phyloP scores from a whole-genome alignment of 352 stramenopile species.

The Globisporangium solare region DNA sequence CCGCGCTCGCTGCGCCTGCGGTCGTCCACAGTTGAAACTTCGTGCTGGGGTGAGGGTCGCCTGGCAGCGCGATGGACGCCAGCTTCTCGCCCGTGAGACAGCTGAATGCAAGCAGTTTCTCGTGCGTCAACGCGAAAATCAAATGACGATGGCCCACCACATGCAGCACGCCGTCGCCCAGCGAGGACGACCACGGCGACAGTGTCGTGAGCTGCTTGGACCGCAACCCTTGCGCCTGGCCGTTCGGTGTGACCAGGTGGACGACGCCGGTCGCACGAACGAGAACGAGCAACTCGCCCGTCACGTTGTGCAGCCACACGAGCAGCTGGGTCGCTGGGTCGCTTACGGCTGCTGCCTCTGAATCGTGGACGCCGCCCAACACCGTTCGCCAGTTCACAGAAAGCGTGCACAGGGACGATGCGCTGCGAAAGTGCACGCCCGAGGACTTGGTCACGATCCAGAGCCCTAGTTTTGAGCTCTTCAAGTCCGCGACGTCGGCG shows the following conservation, averaged over 20 bases:
- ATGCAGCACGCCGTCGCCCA: constrained; percentile 7
- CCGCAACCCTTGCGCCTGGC: background rate
- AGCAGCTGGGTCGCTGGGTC: constrained; percentile 16
- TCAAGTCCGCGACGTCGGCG: constrained; percentile 31
- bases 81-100: constrained; percentile 43
- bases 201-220: constrained; percentile 25
- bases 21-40: constrained; percentile 48
- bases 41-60: too few relatives aligned
- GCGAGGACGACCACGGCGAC: constrained; percentile 15
- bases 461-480: constrained; percentile 58
- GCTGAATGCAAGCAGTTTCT: constrained; percentile 42
- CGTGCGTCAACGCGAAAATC: constrained; percentile 20
- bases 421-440: constrained; percentile 62
- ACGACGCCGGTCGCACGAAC: constrained; percentile 25
- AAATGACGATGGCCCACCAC: constrained; percentile 44
- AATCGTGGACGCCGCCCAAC: background rate
- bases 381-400: constrained; percentile 30
- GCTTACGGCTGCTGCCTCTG: background rate
- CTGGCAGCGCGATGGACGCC: constrained; percentile 30
- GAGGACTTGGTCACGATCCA: constrained; percentile 55
- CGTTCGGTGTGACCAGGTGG: constrained; percentile 35
- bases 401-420: constrained; percentile 33
- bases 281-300: constrained; percentile 68
- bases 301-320: constrained; percentile 61
- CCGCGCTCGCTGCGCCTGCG: constrained; percentile 34